Evolutionary conservation across 805 yeast genomes (phyloP), one percentile per base, ranked within the genome.

Genomic region (Candida verbasci): DNA sequence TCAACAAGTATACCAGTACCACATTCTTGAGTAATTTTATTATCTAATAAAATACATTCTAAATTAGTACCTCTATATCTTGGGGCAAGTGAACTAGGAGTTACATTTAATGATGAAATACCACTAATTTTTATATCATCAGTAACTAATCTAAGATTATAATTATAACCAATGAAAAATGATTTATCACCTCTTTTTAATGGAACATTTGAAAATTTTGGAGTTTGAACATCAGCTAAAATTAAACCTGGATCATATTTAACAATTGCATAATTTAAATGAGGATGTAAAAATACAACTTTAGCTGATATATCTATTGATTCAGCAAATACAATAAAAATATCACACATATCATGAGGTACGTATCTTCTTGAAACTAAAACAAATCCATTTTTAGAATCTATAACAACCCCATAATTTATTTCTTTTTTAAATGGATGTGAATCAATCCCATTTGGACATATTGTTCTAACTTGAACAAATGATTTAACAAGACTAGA

Each of bases 51-150:
- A 17, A 86, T 66, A 20, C 87, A 80, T 50, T 86, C 95, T 31
- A 87, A 60, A 52, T 87, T 87, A 3, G 89, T 81, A 4, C 88
- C 95, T 52, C 95, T 75, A 58, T 85, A 88, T 41, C 93, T 75
- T 17, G 96, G 96, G 9, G 82, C 65, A 24, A 71, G 65, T 1
- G 78, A 65, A 44, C 78, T 77, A 15, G 82, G 70, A 11, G 94
- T 91, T 14, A 88, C 72, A 52, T 79, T 82, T 31, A 82, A 67
- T 3, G 91, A 77, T 1, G 87, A 72, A 34, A 88, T 75, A 45
- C 85, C 93, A 23, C 89, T 78, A 12, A 88, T 83, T 24, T 73
- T 74, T 0, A 94, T 86, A 38, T 80, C 83, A 18, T 88, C 78
- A 2, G 86, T 72, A 4, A 85, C 80, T 14, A 84, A 65, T 46